Conservation (phyloP, 2,329 filamentous ascomycete genomes). For the Fonsecaea erecta region DNA sequence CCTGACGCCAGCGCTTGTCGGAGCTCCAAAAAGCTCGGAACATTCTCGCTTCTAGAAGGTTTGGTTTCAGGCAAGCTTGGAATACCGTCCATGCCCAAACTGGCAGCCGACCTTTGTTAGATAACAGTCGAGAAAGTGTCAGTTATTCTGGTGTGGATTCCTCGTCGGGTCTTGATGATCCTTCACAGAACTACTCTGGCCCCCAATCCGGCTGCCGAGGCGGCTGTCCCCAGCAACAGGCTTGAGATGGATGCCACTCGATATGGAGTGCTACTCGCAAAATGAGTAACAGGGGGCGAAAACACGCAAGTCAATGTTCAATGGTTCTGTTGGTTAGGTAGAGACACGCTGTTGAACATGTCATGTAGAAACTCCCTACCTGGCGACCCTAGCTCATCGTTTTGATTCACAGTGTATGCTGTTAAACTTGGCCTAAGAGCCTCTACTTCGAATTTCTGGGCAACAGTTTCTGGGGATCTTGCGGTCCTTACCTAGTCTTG, state of each 20-base stretch:
- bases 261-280: neutral
- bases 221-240: neutral
- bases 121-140: neutral
- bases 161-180: neutral
- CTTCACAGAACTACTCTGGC: neutral
- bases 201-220: neutral
- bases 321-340: neutral
- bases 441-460: neutral
- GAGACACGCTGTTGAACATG: neutral
- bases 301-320: neutral
- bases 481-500: neutral
- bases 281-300: neutral
- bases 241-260: neutral
- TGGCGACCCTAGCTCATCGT: constrained; percentile 7
- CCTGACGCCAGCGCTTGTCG: constrained; percentile 5
- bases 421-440: neutral
- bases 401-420: neutral
- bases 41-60: constrained; percentile 2
- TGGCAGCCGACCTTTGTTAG: neutral
- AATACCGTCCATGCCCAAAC: neutral
- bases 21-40: neutral
- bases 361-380: neutral
- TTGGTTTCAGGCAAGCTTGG: neutral
- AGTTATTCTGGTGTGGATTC: neutral
- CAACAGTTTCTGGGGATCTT: neutral